Evolutionary conservation across 2,329 filamentous ascomycete genomes (phyloP).

Genomic region (Coccinonectria pachysandricola): DNA sequence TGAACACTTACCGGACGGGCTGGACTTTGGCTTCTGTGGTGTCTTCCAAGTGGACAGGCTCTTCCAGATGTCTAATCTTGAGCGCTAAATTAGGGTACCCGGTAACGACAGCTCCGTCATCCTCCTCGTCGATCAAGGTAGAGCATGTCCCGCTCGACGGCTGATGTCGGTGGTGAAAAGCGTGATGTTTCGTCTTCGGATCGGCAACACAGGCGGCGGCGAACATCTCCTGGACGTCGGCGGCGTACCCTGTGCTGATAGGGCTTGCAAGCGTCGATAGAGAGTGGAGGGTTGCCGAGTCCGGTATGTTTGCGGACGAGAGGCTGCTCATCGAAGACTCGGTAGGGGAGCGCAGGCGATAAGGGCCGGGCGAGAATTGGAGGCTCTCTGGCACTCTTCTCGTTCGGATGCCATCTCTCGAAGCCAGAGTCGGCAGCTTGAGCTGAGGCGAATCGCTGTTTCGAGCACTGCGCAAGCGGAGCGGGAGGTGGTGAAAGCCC

Average conservation of each 20-base stretch:
- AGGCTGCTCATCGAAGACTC: slow-evolving; percentile 29
- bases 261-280: slow-evolving; percentile 26
- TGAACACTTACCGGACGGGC: too few species aligned
- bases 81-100: slow-evolving; percentile 19
- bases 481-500: slow-evolving; percentile 18
- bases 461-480: slow-evolving; percentile 13
- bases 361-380: slow-evolving; percentile 16
- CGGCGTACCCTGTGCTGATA: slow-evolving; percentile 26
- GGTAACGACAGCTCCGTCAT: slow-evolving; percentile 18
- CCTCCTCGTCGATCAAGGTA: slow-evolving; percentile 28
- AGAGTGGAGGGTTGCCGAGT: slow-evolving; percentile 29
- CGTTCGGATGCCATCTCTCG: slow-evolving; percentile 4
- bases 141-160: slow-evolving; percentile 27
- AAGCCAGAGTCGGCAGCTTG: slow-evolving; percentile 11
- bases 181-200: slow-evolving; percentile 18
- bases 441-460: slow-evolving; percentile 3
- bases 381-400: slow-evolving; percentile 22
- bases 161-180: slow-evolving; percentile 23
- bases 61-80: slow-evolving; percentile 12
- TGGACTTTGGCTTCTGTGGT: slow-evolving; percentile 3
- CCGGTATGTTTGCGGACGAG: slow-evolving; percentile 26
- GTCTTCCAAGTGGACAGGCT: slow-evolving; percentile 2
- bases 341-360: slow-evolving; percentile 25
- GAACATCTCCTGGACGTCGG: slow-evolving; percentile 24
- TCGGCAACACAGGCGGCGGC: slow-evolving; percentile 15